These are phyloP conservation scores for Verticillium tricorpus DNA, from an alignment of 2,329 filamentous ascomycete species.

Conservation along the genomic window DNA sequence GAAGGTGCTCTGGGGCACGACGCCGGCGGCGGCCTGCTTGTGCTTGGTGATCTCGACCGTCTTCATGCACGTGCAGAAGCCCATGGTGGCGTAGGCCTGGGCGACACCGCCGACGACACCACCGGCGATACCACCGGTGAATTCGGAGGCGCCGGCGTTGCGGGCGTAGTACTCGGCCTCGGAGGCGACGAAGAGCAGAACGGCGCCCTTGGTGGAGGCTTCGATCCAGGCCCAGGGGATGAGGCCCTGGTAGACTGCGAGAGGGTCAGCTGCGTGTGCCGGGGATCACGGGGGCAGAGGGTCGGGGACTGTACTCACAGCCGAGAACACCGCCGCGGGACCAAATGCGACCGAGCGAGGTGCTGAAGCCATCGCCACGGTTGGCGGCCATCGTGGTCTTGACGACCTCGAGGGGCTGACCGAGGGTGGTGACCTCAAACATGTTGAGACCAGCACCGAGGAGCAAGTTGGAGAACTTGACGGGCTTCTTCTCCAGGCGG, in stretches of 20 bases:
- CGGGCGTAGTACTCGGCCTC: slow-evolving; percentile 96
- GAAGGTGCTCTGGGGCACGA: slow-evolving; percentile 85
- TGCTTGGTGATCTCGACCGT: slow-evolving; percentile 99
- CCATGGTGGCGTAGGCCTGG: slow-evolving; percentile 99
- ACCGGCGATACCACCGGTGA: slow-evolving; percentile 81
- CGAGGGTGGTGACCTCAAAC: slow-evolving; percentile 73
- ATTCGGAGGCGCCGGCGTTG: slow-evolving; percentile 76
- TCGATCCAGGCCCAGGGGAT: slow-evolving; percentile 99
- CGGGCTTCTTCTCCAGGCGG: slow-evolving; percentile 92
- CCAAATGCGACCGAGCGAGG: slow-evolving; percentile 85
- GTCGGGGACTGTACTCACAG: slow-evolving; percentile 59
- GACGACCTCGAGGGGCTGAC: slow-evolving; percentile 90
- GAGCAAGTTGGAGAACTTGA: slow-evolving; percentile 99
- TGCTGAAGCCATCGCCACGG: slow-evolving; percentile 78
- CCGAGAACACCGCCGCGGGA: slow-evolving; percentile 86
- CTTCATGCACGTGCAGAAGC: slow-evolving; percentile 99
- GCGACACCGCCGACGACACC: slow-evolving; percentile 93
- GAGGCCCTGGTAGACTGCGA: slow-evolving; percentile 93
- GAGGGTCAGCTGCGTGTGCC: slow-evolving; percentile 1
- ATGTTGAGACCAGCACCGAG: slow-evolving; percentile 91
- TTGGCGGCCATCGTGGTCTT: slow-evolving; percentile 99
- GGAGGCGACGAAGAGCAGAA: slow-evolving; percentile 97
- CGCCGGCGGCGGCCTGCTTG: slow-evolving; percentile 81
- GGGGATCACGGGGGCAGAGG: background rate
- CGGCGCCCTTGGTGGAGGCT: slow-evolving; percentile 98